A percentile compares a stretch with the other conserved stretches of the same genome.
Conservation (phyloP, 129 eudicot species). For the Centrapalus pauciflorus region DNA sequence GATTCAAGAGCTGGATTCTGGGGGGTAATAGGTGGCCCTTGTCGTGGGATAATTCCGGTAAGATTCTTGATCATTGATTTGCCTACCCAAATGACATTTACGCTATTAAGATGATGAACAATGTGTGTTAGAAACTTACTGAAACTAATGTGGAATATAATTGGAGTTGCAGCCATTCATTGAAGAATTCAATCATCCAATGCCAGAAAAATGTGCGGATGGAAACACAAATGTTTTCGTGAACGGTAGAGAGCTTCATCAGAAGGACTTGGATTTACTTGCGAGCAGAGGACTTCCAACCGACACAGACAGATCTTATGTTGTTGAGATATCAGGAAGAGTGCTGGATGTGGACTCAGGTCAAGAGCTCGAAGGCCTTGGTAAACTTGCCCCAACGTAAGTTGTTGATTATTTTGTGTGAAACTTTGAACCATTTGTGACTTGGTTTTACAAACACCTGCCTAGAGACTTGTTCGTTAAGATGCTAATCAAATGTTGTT, state of each 20-base stretch:
- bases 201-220: constrained; percentile 77
- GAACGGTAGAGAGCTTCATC: constrained; percentile 94
- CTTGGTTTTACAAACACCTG: not conserved
- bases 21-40: constrained; percentile 95
- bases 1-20: constrained; percentile 93
- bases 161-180: constrained; percentile 64
- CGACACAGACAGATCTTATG: constrained; percentile 65
- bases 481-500: not conserved
- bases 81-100: no score
- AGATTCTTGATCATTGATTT: constrained; percentile 14
- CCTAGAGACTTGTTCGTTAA: not conserved
- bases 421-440: not conserved
- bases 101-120: no score
- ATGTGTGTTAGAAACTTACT: no score
- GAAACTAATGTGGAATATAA: not conserved
- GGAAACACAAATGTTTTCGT: constrained; percentile 86
- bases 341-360: constrained; percentile 86
- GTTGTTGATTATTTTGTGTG: constrained; percentile 13
- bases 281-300: constrained; percentile 78
- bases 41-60: constrained; percentile 97
- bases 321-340: constrained; percentile 85
- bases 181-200: constrained; percentile 79
- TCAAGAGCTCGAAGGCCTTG: constrained; percentile 84
- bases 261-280: constrained; percentile 69
- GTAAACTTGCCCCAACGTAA: constrained; percentile 99